A percentile compares a stretch with the other conserved stretches of the same genome.
phyloP scores from a whole-genome alignment of 2,329 filamentous ascomycete species.

The Colletotrichum sp. region DNA sequence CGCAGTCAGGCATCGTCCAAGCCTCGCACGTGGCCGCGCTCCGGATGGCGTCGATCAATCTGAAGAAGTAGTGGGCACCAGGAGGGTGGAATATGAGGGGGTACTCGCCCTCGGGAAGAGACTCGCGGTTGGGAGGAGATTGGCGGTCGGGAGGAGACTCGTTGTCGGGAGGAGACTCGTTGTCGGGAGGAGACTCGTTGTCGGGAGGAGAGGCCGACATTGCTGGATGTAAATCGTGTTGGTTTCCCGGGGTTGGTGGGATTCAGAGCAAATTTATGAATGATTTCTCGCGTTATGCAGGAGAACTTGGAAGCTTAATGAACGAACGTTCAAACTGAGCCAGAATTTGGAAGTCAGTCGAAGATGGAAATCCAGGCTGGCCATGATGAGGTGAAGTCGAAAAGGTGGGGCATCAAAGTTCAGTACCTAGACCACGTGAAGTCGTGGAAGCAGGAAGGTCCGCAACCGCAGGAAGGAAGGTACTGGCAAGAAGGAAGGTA shows the following conservation, averaged over 20 bases:
- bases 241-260: neutral
- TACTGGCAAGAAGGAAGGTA: fast-evolving
- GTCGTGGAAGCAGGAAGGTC: neutral
- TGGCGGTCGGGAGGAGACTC: neutral
- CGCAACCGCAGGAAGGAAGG: neutral
- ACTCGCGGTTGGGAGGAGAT: neutral
- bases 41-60: neutral
- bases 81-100: neutral
- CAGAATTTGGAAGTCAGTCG: neutral
- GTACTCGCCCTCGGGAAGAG: neutral
- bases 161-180: neutral
- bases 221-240: neutral
- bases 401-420: no score
- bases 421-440: no score
- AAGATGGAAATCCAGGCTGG: neutral
- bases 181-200: neutral
- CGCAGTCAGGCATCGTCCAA: neutral
- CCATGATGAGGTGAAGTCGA: neutral
- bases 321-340: fast-evolving
- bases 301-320: neutral
- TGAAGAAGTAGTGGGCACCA: neutral
- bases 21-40: neutral
- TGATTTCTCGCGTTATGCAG: neutral
- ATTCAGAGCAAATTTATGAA: neutral
- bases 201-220: neutral